Percentiles rank a stretch among this genome's conserved stretches.
Conservation (phyloP, 371 early-diverging fungal species). For the Actinomortierella ambigua region DNA sequence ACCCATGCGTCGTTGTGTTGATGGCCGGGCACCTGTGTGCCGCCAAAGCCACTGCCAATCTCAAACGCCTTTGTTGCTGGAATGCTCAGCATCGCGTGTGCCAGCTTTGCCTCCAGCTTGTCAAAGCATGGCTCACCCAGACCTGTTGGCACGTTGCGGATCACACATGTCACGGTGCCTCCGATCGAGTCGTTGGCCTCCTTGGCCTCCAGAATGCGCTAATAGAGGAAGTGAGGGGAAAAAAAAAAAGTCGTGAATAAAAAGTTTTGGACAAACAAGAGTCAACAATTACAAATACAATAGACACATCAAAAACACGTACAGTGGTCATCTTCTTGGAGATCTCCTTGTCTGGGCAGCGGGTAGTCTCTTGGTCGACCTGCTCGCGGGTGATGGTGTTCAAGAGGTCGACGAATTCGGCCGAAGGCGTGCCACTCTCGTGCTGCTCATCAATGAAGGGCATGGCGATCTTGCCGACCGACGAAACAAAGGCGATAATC, state of each 20-base stretch:
- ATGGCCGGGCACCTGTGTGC: conserved; percentile 86
- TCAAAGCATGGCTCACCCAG: conserved; percentile 98
- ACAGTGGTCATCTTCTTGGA: conserved; percentile 74
- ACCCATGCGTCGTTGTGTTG: conserved; percentile 95
- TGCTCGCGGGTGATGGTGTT: conserved; percentile 72
- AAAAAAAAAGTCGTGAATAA: background rate
- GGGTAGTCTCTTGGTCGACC: conserved; percentile 73
- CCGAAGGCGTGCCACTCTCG: conserved; percentile 48
- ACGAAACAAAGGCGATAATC: conserved; percentile 93
- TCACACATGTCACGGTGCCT: conserved; percentile 97
- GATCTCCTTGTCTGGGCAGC: conserved; percentile 74
- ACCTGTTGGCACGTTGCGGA: conserved; percentile 92
- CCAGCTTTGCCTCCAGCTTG: conserved; percentile 95
- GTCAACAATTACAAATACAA: background rate
- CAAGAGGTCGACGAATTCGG: conserved; percentile 69
- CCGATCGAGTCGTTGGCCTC: conserved; percentile 92
- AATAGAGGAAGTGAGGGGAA: background rate
- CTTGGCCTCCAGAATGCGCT: conserved; percentile 75
- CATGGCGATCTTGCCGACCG: conserved; percentile 87
- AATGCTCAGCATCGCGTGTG: conserved; percentile 98
- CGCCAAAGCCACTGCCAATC: conserved; percentile 93
- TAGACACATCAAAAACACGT: conserved; percentile 18
- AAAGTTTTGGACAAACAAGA: background rate
- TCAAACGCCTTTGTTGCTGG: conserved; percentile 98
- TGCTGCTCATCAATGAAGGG: conserved; percentile 64